Evolutionary conservation across 202 grass and related monocot species (phyloP).

Genomic region (Dendrocalamus latiflorus): DNA sequence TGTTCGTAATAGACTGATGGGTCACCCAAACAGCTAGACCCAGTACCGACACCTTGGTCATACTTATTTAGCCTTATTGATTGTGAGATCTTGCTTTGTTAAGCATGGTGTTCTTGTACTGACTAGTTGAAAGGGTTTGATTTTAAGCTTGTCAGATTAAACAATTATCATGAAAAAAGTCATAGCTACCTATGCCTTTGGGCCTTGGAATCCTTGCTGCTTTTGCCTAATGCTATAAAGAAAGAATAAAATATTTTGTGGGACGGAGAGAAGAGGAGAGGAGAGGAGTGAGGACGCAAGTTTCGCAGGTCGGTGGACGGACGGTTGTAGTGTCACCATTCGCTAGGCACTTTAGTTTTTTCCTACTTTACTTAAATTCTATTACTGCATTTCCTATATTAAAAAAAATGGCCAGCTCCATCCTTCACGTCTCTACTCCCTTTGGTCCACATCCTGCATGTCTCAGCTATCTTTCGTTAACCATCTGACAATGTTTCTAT

Average conservation of each 20-base stretch:
- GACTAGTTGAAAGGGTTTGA: background rate
- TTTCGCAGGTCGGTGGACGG: background rate
- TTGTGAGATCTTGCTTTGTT: background rate
- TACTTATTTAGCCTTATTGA: background rate
- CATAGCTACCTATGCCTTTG: background rate
- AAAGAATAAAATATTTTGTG: background rate
- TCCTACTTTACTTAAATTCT: background rate
- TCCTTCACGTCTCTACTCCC: background rate
- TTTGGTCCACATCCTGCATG: background rate
- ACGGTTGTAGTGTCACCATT: background rate
- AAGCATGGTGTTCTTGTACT: background rate
- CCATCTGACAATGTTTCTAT: background rate
- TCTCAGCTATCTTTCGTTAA: background rate
- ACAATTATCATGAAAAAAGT: background rate
- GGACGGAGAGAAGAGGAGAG: too few species aligned
- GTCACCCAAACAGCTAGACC: background rate
- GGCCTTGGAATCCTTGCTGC: background rate
- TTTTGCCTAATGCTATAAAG: background rate
- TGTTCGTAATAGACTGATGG: background rate
- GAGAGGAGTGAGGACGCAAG: too few species aligned
- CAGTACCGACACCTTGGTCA: background rate
- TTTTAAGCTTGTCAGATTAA: background rate
- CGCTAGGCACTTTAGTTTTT: background rate
- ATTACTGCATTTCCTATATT: background rate
- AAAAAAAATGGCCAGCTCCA: background rate